Conservation (phyloP, 2,329 filamentous ascomycete species). For the Fusarium dimerum region DNA sequence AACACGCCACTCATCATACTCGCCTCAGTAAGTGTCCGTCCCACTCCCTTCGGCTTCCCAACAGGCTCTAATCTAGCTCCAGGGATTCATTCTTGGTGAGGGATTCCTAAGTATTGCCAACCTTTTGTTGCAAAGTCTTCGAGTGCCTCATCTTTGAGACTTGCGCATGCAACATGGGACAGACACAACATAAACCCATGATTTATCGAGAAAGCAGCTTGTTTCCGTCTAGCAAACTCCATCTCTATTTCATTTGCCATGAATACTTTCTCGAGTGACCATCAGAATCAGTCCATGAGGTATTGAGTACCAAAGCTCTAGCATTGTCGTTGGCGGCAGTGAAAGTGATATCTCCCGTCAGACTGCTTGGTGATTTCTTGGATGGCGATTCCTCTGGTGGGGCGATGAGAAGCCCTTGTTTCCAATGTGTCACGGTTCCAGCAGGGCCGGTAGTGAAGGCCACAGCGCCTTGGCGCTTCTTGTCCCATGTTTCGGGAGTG, state of each 20-base stretch:
- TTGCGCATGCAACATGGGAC: not conserved
- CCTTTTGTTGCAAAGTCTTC: constrained; percentile 73
- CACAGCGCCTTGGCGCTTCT: constrained; percentile 60
- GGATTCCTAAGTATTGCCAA: constrained; percentile 92
- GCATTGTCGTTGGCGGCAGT: constrained; percentile 68
- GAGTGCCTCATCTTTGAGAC: constrained; percentile 69
- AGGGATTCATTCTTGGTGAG: constrained; percentile 89
- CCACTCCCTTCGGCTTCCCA: not conserved
- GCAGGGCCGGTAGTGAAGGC: constrained; percentile 86
- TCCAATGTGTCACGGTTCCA: constrained; percentile 84
- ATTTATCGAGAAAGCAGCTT: not conserved
- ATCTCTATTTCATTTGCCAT: constrained; percentile 51
- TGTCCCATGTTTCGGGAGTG: constrained; percentile 64
- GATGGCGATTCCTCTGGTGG: constrained; percentile 57
- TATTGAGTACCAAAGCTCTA: constrained; percentile 65
- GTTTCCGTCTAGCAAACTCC: not conserved
- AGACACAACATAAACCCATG: not conserved
- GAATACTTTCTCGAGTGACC: constrained; percentile 45
- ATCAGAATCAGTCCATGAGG: constrained; percentile 59
- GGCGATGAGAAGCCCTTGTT: constrained; percentile 75
- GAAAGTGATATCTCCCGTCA: constrained; percentile 71
- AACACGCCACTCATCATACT: constrained; percentile 86
- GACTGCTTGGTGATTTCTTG: constrained; percentile 48
- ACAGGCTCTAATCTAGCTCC: constrained; percentile 8
- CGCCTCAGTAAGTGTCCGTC: constrained; percentile 58